phyloP scores from a whole-genome alignment of 495 filamentous ascomycete species.

The Pyrenopolyporus hunteri region DNA sequence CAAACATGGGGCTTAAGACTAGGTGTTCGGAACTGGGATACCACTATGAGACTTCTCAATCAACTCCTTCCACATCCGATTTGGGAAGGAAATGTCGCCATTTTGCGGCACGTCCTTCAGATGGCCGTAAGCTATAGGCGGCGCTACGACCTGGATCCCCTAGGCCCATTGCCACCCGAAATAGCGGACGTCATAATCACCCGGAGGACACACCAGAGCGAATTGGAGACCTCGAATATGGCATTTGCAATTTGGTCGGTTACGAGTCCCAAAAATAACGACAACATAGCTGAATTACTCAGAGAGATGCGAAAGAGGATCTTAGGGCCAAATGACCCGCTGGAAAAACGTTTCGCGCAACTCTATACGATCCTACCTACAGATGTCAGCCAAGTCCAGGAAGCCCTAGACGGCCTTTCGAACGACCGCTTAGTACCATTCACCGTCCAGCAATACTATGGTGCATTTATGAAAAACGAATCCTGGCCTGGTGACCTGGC shows the following conservation, averaged over 20 bases:
- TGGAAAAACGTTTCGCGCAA: neutral
- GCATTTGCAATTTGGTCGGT: neutral
- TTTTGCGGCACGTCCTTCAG: neutral
- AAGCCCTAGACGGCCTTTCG: neutral
- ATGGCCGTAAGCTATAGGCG: neutral
- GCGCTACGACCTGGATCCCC: neutral
- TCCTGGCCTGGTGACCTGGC: neutral
- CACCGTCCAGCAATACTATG: neutral
- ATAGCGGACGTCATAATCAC: neutral
- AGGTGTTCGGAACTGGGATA: no score
- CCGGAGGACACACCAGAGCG: neutral
- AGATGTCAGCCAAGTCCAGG: neutral
- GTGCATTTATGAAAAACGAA: neutral
- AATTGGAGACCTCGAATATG: neutral
- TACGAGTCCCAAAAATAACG: neutral
- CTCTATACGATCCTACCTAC: neutral
- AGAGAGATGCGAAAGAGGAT: no score
- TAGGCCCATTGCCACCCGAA: neutral
- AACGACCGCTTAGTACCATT: neutral
- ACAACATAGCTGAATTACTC: neutral
- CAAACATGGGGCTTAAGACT: neutral
- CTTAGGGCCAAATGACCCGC: no score
- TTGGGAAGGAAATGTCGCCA: neutral
- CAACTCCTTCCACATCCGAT: neutral
- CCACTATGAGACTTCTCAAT: neutral